phyloP scores from a whole-genome alignment of 768 basidiomycete species.

The Trametes sanguinea region DNA sequence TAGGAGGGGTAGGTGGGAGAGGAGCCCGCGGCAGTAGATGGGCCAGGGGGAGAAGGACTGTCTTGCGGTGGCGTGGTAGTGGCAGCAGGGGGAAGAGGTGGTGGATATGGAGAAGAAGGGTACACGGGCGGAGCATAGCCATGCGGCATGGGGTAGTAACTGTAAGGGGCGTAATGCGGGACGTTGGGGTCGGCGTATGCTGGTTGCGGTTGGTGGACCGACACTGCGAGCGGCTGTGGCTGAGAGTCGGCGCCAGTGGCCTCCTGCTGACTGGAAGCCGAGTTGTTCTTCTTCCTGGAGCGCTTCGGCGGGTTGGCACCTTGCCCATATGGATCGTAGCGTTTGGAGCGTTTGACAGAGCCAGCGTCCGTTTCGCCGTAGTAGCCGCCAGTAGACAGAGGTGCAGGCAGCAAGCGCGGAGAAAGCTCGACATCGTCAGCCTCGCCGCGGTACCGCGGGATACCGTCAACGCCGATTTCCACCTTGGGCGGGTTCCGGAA shows the following conservation, averaged over 20 bases:
- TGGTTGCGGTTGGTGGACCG: slow-evolving; percentile 19
- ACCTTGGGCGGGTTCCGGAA: slow-evolving; percentile 91
- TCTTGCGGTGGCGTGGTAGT: slow-evolving; percentile 19
- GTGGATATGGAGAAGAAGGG: slow-evolving; percentile 21
- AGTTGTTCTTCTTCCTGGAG: slow-evolving; percentile 28
- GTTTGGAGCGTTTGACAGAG: slow-evolving; percentile 33
- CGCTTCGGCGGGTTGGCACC: slow-evolving; percentile 25
- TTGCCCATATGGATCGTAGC: slow-evolving; percentile 35
- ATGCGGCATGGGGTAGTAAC: slow-evolving; percentile 23
- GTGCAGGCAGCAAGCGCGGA: slow-evolving; percentile 31
- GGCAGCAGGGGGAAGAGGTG: slow-evolving; percentile 9
- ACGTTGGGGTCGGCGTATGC: slow-evolving; percentile 16
- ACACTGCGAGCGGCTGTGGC: slow-evolving; percentile 10
- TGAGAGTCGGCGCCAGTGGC: slow-evolving; percentile 21
- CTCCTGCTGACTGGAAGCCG: slow-evolving; percentile 23
- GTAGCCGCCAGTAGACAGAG: slow-evolving; percentile 24
- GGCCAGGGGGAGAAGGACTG: slow-evolving; percentile 12
- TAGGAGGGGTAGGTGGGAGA: slow-evolving; percentile 8
- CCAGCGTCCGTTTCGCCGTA: slow-evolving; percentile 26
- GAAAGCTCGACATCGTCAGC: slow-evolving; percentile 60
- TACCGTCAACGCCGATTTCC: slow-evolving; percentile 81
- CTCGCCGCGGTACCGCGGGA: slow-evolving; percentile 80
- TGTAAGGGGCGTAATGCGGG: slow-evolving; percentile 23
- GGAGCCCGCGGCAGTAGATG: background rate
- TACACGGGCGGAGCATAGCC: slow-evolving; percentile 18